These are phyloP conservation scores for Lachnellula occidentalis DNA, from an alignment of 2,329 filamentous ascomycete genomes.

Conservation along the genomic window DNA sequence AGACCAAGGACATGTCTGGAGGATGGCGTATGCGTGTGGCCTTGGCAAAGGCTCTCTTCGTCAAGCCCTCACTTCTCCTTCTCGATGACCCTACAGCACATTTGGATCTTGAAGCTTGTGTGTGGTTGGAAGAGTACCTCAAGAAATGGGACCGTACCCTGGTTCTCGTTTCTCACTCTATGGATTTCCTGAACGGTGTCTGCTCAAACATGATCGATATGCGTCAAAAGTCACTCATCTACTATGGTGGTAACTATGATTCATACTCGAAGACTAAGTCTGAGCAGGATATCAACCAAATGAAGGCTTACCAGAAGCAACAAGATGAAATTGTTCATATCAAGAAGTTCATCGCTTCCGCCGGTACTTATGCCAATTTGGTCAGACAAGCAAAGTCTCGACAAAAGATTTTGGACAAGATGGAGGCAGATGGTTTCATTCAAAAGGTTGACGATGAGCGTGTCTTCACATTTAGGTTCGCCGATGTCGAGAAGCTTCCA, in stretches of 20 bases:
- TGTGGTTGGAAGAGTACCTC: conserved; percentile 99
- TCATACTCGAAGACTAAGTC: conserved; percentile 90
- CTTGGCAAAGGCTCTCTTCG: conserved; percentile 93
- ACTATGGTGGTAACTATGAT: conserved; percentile 99
- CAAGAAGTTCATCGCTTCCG: conserved; percentile 99
- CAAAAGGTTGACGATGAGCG: conserved; percentile 79
- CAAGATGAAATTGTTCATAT: conserved; percentile 99
- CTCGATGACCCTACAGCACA: conserved; percentile 98
- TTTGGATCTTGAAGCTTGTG: conserved; percentile 97
- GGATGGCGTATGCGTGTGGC: conserved; percentile 99
- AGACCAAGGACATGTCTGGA: conserved; percentile 99
- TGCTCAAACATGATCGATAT: conserved; percentile 99
- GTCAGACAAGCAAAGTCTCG: conserved; percentile 98
- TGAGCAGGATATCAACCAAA: conserved; percentile 96
- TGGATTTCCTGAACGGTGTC: conserved; percentile 99
- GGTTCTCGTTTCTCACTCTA: conserved; percentile 92
- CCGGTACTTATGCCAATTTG: conserved; percentile 99
- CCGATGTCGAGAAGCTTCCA: conserved; percentile 98
- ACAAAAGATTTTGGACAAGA: conserved; percentile 99
- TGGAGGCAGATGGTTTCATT: conserved; percentile 99
- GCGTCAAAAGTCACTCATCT: conserved; percentile 80
- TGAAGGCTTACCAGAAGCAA: conserved; percentile 98
- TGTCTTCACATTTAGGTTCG: conserved; percentile 97
- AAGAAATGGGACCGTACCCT: conserved; percentile 99
- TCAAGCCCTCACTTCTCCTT: conserved; percentile 91